Evolutionary conservation across 805 yeast genomes (phyloP), one percentile per base, ranked within the genome.

Genomic region (Pichia nakasei): DNA sequence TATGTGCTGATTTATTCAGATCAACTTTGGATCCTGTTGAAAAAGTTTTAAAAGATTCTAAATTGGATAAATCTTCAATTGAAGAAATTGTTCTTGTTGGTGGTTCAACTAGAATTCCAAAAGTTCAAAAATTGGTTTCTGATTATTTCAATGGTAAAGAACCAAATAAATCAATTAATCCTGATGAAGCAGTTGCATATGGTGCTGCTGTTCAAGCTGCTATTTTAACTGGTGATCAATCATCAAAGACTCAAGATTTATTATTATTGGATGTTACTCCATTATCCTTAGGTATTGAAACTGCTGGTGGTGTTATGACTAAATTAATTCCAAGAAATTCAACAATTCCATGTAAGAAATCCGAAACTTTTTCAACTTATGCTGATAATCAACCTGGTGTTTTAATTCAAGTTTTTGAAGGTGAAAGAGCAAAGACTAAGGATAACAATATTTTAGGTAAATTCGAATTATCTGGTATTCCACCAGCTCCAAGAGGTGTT

Each of bases 121-220:
- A 86, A 74, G 82, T 89, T 55, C 96, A 88, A 76, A 88, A 87
- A 73, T 77, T 89, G 61, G 95, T 88, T 44, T 82, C 95, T 55
- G 97, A 89, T 70, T 88, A 80, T 82, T 88, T 89, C 78, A 85
- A 88, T 70, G 96, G 96, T 66, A 89, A 88, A 76, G 95, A 88
- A 72, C 95, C 94, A 69, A 85, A 86, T 77, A 85, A 81, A 73
- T 85, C 96, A 44, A 88, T 88, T 69, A 88, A 88, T 81, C 96
- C 97, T 59, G 96, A 88, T 76, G 96, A 88, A 75, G 96, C 96
- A 62, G 97, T 88, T 69, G 97, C 97, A 61, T 88, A 88, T 73
- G 96, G 97, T 82, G 97, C 97, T 55, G 96, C 96, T 54, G 96
- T 88, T 56, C 97, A 88, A 77, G 96, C 96, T 55, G 96, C 97